phyloP scores from a whole-genome alignment of 257 asterid genomes.

The Thymus mandschuricus region DNA sequence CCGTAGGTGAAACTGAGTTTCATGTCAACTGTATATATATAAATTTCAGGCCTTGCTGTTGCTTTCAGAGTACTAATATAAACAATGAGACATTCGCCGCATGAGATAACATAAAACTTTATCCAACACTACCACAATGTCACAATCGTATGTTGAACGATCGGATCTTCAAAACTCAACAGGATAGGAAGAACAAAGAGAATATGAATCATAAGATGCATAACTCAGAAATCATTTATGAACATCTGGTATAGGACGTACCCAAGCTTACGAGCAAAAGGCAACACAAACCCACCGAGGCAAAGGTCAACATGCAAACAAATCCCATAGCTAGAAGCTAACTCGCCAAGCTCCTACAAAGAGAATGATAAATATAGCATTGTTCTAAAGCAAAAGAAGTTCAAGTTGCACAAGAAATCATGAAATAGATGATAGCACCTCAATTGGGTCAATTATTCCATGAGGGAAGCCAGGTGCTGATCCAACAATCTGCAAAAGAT shows the following conservation, averaged over 20 bases:
- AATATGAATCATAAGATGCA: slow-evolving; percentile 8
- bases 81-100: slow-evolving; percentile 1
- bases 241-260: slow-evolving; percentile 39
- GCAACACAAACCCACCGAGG: slow-evolving; percentile 97
- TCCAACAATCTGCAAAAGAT: slow-evolving; percentile 80
- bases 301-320: slow-evolving; percentile 98
- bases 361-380: slow-evolving; percentile 25
- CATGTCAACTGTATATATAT: not conserved
- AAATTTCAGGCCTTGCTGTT: not conserved
- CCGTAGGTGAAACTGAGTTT: not conserved
- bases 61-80: slow-evolving; percentile 1
- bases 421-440: slow-evolving; percentile 49
- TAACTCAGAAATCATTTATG: slow-evolving; percentile 17
- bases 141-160: not conserved
- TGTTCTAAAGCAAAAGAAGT: slow-evolving; percentile 27
- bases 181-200: slow-evolving; percentile 8
- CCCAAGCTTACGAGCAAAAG: slow-evolving; percentile 99
- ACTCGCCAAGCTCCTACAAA: slow-evolving; percentile 88
- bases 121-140: not conserved
- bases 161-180: not conserved
- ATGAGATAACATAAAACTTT: not conserved
- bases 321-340: slow-evolving; percentile 64
- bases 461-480: slow-evolving; percentile 99
- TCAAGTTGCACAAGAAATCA: slow-evolving; percentile 18
- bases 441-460: slow-evolving; percentile 97